Evolutionary conservation across 169 alveolate species (phyloP).

Genomic region (Plasmodium vinckei): DNA sequence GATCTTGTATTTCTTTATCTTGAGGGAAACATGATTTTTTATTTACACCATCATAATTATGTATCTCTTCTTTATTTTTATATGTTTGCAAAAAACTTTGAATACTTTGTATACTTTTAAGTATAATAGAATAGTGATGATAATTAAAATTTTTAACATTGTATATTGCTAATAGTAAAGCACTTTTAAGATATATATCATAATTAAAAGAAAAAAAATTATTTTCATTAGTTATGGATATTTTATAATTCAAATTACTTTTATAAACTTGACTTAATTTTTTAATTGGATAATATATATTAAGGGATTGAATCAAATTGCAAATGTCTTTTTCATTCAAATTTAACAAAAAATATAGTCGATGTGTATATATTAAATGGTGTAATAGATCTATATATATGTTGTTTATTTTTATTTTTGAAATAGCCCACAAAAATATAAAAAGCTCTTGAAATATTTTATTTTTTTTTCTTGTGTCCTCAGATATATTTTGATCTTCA

Average conservation of each 20-base stretch:
- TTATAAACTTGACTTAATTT: conserved; percentile 27
- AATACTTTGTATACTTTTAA: conserved; percentile 32
- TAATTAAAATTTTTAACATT: conserved; percentile 48
- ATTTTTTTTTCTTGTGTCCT: not conserved
- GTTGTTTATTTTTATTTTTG: conserved; percentile 63
- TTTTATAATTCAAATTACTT: not conserved
- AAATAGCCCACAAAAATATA: conserved; percentile 60
- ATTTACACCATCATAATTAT: not conserved
- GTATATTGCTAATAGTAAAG: conserved; percentile 31
- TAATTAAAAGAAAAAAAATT: conserved; percentile 5
- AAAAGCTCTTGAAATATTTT: conserved; percentile 52
- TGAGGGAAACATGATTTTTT: not conserved
- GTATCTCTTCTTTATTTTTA: not conserved
- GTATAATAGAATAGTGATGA: conserved; percentile 69
- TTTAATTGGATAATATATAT: conserved; percentile 54
- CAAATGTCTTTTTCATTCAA: conserved; percentile 68
- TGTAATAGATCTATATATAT: conserved; percentile 58
- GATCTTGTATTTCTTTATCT: not conserved
- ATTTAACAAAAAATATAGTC: conserved; percentile 20
- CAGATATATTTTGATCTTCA: not conserved
- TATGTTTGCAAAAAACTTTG: conserved; percentile 19
- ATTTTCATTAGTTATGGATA: conserved; percentile 11
- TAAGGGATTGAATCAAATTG: conserved; percentile 52
- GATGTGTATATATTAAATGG: conserved; percentile 24
- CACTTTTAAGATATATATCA: conserved; percentile 37